These are phyloP conservation scores for Nothomitra cinnamomea DNA, from an alignment of 2,329 filamentous ascomycete genomes.

Conservation along the genomic window DNA sequence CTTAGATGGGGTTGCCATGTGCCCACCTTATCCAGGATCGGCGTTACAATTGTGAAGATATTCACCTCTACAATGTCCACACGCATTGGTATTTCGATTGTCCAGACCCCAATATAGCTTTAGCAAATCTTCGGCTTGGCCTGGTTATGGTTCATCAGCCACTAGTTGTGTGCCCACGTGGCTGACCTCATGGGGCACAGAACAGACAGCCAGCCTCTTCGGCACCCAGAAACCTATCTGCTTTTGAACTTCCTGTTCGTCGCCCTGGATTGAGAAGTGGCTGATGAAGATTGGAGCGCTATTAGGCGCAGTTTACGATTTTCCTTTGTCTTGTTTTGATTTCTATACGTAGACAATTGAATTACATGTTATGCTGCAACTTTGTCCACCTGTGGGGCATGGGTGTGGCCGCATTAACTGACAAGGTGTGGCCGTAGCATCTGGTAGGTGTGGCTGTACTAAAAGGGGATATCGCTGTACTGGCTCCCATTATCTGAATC, in stretches of 20 bases:
- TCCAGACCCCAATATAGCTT: not conserved
- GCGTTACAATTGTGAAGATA: not conserved
- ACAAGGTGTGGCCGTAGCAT: no score
- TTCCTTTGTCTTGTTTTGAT: no score
- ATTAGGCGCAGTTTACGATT: not conserved
- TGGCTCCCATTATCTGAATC: no score
- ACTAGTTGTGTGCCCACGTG: not conserved
- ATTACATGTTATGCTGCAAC: not conserved
- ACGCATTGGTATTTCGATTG: not conserved
- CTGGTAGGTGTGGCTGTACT: no score
- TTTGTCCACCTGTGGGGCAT: no score
- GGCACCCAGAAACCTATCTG: not conserved
- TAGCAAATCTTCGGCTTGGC: not conserved
- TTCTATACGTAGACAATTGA: not conserved
- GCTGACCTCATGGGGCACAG: not conserved
- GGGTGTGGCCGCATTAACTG: no score
- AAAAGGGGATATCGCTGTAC: no score
- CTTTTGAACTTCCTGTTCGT: not conserved
- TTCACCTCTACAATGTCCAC: not conserved
- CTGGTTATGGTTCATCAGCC: not conserved
- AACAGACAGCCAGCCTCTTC: not conserved
- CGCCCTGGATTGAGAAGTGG: not conserved
- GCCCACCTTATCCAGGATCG: not conserved
- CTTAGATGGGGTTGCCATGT: not conserved
- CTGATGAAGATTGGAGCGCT: not conserved